A percentile compares a stretch with the other conserved stretches of the same genome.
Evolutionary conservation across 2,329 filamentous ascomycete species (phyloP).

Genomic region (Phialophora tarda): DNA sequence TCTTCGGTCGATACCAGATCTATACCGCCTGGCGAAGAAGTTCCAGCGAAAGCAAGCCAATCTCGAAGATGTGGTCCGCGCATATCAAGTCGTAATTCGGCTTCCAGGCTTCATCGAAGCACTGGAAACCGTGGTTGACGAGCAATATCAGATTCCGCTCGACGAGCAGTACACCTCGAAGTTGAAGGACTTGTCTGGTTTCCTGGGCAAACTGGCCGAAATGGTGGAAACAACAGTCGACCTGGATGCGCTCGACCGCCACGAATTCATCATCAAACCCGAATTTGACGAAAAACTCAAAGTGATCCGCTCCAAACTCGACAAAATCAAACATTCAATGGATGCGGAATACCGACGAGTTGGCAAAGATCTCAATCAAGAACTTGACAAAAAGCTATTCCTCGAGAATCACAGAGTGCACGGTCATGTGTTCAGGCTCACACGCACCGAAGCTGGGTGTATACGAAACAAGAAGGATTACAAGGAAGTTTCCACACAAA

Average conservation of each 20-base stretch:
- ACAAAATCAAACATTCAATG: constrained; percentile 82
- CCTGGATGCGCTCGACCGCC: constrained; percentile 89
- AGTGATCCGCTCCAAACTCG: constrained; percentile 88
- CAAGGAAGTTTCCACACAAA: constrained; percentile 95
- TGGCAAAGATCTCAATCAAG: constrained; percentile 81
- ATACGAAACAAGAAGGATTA: constrained; percentile 92
- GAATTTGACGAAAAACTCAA: constrained; percentile 91
- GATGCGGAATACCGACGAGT: constrained; percentile 77
- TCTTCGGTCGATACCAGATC: constrained; percentile 86
- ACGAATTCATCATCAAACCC: constrained; percentile 98
- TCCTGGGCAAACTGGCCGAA: constrained; percentile 84
- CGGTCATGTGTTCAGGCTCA: constrained; percentile 95
- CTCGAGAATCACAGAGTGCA: constrained; percentile 95
- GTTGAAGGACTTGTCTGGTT: constrained; percentile 75
- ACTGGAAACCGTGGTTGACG: constrained; percentile 92
- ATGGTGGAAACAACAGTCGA: constrained; percentile 99
- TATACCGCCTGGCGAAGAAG: constrained; percentile 90
- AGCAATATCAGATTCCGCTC: constrained; percentile 84
- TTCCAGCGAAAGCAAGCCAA: constrained; percentile 92
- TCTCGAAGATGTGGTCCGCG: constrained; percentile 91
- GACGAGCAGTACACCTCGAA: constrained; percentile 87
- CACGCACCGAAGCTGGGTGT: constrained; percentile 84
- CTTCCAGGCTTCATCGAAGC: constrained; percentile 88
- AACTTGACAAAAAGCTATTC: constrained; percentile 98
- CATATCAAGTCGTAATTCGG: constrained; percentile 92